These are phyloP conservation scores for Penicillium longicatenatum DNA, from an alignment of 495 filamentous ascomycete genomes.

Conservation along the genomic window DNA sequence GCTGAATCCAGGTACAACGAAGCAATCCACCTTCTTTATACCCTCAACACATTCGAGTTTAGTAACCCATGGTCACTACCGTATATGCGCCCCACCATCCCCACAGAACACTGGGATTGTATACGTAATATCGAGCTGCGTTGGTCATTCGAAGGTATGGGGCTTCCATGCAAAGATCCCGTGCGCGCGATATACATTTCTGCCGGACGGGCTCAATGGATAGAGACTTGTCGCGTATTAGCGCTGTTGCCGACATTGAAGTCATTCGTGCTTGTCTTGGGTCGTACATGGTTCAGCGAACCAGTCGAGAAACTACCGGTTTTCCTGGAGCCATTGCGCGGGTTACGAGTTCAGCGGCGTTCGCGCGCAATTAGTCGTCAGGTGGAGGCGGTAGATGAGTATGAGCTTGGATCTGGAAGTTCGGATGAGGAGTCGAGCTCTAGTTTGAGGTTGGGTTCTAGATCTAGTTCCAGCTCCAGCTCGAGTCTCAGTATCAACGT, in stretches of 20 bases:
- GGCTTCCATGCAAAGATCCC: constrained; percentile 50
- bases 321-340: constrained; percentile 44
- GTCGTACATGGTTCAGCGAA: constrained; percentile 47
- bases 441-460: not conserved
- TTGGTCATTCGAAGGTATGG: constrained; percentile 51
- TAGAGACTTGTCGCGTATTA: constrained; percentile 41
- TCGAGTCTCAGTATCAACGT: not conserved
- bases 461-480: constrained; percentile 3
- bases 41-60: constrained; percentile 45
- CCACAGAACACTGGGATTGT: constrained; percentile 30
- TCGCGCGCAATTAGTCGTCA: not conserved
- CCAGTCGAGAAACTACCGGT: constrained; percentile 42
- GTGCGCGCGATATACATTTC: constrained; percentile 47
- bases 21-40: constrained; percentile 44
- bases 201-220: constrained; percentile 45
- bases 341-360: constrained; percentile 20
- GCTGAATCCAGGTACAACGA: constrained; percentile 36
- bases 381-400: not conserved
- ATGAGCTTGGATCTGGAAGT: constrained; percentile 4
- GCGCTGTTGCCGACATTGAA: constrained; percentile 28
- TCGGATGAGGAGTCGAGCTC: constrained; percentile 11
- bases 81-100: constrained; percentile 45
- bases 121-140: constrained; percentile 45
- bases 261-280: constrained; percentile 40
- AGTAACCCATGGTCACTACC: constrained; percentile 50